Evolutionary conservation across 331 rosid genomes (phyloP).

Genomic region (Acacia concinna): DNA sequence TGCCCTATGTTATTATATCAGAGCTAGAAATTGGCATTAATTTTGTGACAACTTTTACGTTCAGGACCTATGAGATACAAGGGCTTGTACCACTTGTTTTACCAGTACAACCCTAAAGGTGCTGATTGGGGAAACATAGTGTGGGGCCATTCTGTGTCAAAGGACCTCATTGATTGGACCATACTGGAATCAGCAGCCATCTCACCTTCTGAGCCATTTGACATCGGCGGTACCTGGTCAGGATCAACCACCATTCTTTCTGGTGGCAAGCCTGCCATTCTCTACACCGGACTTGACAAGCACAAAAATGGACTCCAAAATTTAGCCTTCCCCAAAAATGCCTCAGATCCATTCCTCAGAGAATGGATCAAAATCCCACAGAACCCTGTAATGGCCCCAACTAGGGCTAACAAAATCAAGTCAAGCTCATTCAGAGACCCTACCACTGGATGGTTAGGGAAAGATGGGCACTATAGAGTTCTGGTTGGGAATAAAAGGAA

Average conservation of each 20-base stretch:
- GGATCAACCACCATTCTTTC: conserved; percentile 35
- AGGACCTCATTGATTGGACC: conserved; percentile 54
- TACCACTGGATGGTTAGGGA: conserved; percentile 37
- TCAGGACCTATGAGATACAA: conserved; percentile 42
- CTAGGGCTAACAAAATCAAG: conserved; percentile 19
- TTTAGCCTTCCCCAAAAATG: conserved; percentile 45
- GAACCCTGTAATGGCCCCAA: conserved; percentile 50
- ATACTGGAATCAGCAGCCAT: conserved; percentile 47
- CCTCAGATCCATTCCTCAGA: conserved; percentile 46
- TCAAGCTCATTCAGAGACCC: conserved; percentile 34
- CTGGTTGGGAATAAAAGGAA: conserved; percentile 25
- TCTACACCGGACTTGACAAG: conserved; percentile 54
- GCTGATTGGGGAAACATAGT: conserved; percentile 29
- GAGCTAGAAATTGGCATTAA: no score
- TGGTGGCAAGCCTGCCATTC: conserved; percentile 35
- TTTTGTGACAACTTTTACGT: not conserved
- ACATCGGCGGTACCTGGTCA: conserved; percentile 22
- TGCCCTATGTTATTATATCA: no score
- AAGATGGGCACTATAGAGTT: conserved; percentile 45
- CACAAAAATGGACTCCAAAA: conserved; percentile 46
- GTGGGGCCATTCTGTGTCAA: conserved; percentile 60
- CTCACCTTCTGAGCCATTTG: conserved; percentile 43
- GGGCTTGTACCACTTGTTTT: conserved; percentile 52
- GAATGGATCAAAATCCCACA: conserved; percentile 43
- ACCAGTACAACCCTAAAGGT: conserved; percentile 46